Conservation (phyloP, 495 filamentous ascomycete species). For the Penicillium subrubescens region DNA sequence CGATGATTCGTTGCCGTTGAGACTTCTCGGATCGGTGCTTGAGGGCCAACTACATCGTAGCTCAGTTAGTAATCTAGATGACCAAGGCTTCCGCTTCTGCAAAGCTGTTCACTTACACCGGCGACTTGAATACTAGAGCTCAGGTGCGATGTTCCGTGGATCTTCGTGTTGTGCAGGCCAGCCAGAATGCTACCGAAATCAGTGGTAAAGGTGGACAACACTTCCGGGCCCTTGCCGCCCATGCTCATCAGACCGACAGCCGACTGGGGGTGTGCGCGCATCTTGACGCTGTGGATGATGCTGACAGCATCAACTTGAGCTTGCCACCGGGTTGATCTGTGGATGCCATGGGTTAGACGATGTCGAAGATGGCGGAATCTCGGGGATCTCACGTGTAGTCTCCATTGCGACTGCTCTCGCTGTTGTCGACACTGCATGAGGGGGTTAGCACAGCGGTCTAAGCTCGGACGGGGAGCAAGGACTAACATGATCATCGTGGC, state of each 20-base stretch:
- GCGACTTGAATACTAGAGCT: constrained; percentile 94
- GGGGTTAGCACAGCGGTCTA: constrained; percentile 28
- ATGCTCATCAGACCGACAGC: constrained; percentile 98
- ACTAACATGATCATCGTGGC: constrained; percentile 75
- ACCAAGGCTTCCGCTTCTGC: neutral
- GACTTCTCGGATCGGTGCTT: constrained; percentile 98
- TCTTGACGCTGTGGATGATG: constrained; percentile 92
- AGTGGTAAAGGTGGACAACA: constrained; percentile 91
- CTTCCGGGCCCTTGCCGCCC: constrained; percentile 95
- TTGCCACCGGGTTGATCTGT: constrained; percentile 87
- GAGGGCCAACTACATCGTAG: constrained; percentile 71
- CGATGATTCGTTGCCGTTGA: constrained; percentile 91
- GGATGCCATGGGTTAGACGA: constrained; percentile 21
- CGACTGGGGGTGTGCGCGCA: constrained; percentile 91
- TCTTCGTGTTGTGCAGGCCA: constrained; percentile 92
- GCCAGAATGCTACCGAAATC: constrained; percentile 94
- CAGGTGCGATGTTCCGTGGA: constrained; percentile 81
- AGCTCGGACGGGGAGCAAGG: constrained; percentile 20
- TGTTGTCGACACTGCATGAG: constrained; percentile 82
- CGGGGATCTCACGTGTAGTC: constrained; percentile 67
- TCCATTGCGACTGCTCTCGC: constrained; percentile 95
- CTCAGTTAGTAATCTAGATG: constrained; percentile 1
- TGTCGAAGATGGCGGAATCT: neutral
- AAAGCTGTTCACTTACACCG: constrained; percentile 60
- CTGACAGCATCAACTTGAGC: constrained; percentile 93